These are phyloP conservation scores for Tilletia caries DNA, from an alignment of 1,284 basidiomycete species.

Conservation along the genomic window DNA sequence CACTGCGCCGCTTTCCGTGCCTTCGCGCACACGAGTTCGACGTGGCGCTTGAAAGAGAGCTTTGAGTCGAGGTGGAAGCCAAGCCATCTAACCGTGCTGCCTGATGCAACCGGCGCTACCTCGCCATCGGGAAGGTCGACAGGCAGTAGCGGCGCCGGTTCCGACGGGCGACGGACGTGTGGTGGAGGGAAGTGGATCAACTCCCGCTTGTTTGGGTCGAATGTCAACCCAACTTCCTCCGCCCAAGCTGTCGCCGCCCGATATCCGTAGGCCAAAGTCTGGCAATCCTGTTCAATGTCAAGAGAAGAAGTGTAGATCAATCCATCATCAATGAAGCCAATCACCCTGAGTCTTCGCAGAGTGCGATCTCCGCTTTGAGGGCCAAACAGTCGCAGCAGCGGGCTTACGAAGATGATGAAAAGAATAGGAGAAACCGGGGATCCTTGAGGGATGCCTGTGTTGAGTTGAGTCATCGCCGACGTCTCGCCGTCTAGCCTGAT, in stretches of 20 bases:
- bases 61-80: slow-evolving; percentile 47
- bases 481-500: background rate
- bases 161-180: background rate
- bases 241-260: background rate
- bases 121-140: background rate
- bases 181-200: background rate
- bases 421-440: background rate
- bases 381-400: background rate
- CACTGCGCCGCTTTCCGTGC: slow-evolving; percentile 39
- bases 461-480: background rate
- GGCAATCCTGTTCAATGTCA: background rate
- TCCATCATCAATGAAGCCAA: slow-evolving; percentile 6
- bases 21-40: slow-evolving; percentile 35
- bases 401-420: slow-evolving; percentile 7
- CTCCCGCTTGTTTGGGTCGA: background rate
- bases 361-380: background rate
- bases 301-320: background rate
- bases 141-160: background rate
- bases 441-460: background rate
- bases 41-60: slow-evolving; percentile 47
- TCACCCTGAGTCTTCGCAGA: background rate
- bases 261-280: background rate
- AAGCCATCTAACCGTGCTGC: slow-evolving; percentile 41
- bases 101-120: background rate
- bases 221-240: background rate